A percentile compares a stretch with the other conserved stretches of the same genome.
Conservation (phyloP, 805 yeast species). For the Monosporozyma yasuniensis region DNA sequence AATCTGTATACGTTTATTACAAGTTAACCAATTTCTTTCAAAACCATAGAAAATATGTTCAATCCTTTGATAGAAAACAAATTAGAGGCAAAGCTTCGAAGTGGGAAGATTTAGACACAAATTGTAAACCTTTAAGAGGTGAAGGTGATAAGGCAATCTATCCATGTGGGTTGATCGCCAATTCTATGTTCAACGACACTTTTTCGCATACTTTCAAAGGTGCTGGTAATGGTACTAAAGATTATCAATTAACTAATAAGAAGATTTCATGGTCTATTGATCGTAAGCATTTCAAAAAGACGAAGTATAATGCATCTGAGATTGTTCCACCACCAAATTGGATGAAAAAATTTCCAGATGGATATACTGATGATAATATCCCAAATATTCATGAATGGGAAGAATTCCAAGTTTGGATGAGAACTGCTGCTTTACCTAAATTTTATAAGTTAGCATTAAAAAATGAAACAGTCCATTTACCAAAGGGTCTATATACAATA, state of each 20-base stretch:
- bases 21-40: constrained; percentile 85
- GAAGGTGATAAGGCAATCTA: constrained; percentile 38
- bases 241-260: constrained; percentile 37
- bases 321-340: constrained; percentile 83
- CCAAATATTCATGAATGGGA: constrained; percentile 64
- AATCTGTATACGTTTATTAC: constrained; percentile 73
- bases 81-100: constrained; percentile 65
- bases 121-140: constrained; percentile 31
- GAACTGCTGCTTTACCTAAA: constrained; percentile 86
- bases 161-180: constrained; percentile 82
- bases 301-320: constrained; percentile 48
- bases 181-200: constrained; percentile 72
- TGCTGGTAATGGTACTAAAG: constrained; percentile 26
- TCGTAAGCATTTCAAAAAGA: constrained; percentile 51
- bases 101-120: constrained; percentile 38
- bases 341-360: constrained; percentile 60
- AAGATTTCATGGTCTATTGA: constrained; percentile 72
- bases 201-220: constrained; percentile 40
- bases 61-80: constrained; percentile 73
- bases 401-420: constrained; percentile 79
- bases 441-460: constrained; percentile 77
- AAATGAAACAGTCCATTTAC: constrained; percentile 49
- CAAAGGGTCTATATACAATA: constrained; percentile 61
- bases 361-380: constrained; percentile 58
- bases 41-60: constrained; percentile 90